Percentiles rank a stretch among this genome's conserved stretches.
phyloP scores from a whole-genome alignment of 169 alveolate genomes.

The Perkinsus chesapeaki region DNA sequence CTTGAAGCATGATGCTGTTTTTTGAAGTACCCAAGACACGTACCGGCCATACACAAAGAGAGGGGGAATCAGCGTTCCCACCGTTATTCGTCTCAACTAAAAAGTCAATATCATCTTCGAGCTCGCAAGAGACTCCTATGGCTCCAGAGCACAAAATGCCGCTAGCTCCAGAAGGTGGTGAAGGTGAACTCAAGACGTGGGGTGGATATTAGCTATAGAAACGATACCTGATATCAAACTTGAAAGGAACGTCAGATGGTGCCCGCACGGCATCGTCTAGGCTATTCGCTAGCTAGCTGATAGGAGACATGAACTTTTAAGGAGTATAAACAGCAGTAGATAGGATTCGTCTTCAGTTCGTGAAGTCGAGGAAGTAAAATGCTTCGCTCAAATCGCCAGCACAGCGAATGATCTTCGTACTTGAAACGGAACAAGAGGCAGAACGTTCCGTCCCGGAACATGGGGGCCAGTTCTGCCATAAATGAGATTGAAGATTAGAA shows the following conservation, averaged over 20 bases:
- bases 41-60: background rate
- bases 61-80: background rate
- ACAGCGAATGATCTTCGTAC: background rate
- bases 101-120: too few species aligned
- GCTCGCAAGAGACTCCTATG: background rate
- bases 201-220: background rate
- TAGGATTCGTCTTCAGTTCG: background rate
- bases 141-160: background rate
- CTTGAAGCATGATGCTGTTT: background rate
- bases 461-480: background rate
- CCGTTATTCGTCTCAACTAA: background rate
- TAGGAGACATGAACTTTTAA: background rate
- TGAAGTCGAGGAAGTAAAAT: background rate
- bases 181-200: background rate
- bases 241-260: background rate
- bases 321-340: background rate
- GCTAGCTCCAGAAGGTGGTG: too few species aligned
- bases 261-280: constrained; percentile 5
- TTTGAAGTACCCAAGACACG: background rate
- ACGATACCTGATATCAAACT: background rate
- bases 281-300: background rate
- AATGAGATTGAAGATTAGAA: background rate
- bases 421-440: background rate
- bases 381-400: background rate
- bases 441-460: background rate